A percentile compares a stretch with the other conserved stretches of the same genome.
Evolutionary conservation across 169 alveolate genomes (phyloP).

Genomic region (Theileria parva): DNA sequence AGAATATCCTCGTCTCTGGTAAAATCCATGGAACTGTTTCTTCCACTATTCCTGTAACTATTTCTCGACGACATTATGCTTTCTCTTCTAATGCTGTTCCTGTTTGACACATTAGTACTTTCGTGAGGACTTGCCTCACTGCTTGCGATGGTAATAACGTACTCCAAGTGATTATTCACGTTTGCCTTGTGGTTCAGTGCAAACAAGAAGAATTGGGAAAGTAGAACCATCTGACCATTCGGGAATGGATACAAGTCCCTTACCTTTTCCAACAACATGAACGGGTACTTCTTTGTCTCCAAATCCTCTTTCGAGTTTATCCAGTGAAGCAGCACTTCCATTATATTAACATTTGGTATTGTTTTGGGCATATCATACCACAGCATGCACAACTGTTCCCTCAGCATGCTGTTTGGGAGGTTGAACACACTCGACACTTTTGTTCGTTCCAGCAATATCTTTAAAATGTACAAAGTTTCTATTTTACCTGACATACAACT

Average conservation of each 20-base stretch:
- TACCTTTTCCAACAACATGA: constrained; percentile 39
- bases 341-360: constrained; percentile 34
- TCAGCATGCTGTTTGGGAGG: constrained; percentile 46
- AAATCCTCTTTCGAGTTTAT: constrained; percentile 54
- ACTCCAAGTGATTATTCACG: constrained; percentile 31
- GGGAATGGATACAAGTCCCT: constrained; percentile 23
- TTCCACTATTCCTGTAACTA: neutral
- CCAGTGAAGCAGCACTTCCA: constrained; percentile 54
- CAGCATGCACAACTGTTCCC: constrained; percentile 59
- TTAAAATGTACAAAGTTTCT: constrained; percentile 45
- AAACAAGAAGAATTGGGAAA: constrained; percentile 43
- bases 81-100: neutral
- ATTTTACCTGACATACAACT: constrained; percentile 34
- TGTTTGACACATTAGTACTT: neutral
- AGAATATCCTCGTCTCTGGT: neutral
- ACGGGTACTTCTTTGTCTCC: constrained; percentile 51
- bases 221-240: constrained; percentile 36
- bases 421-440: constrained; percentile 25
- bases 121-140: neutral
- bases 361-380: constrained; percentile 68
- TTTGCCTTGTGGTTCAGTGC: constrained; percentile 30
- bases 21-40: neutral
- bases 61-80: neutral
- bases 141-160: constrained; percentile 29
- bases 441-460: constrained; percentile 53